A percentile compares a stretch with the other conserved stretches of the same genome.
These are phyloP conservation scores for Chrysosporium queenslandicum DNA, from an alignment of 2,329 filamentous ascomycete species.

Conservation along the genomic window DNA sequence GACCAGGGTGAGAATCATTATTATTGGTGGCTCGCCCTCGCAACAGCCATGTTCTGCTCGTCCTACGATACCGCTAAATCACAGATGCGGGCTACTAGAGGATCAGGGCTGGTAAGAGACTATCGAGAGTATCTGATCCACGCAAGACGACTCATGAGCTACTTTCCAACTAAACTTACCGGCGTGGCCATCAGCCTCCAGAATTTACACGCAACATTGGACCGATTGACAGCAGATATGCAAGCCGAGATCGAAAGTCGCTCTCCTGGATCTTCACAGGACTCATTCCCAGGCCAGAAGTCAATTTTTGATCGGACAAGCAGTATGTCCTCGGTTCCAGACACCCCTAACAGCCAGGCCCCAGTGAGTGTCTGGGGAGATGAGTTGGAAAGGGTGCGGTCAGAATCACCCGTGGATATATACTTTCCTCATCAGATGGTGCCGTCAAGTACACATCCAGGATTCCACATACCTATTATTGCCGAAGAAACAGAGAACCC, in stretches of 20 bases:
- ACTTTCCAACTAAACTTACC: conserved; percentile 30
- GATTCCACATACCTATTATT: conserved; percentile 8
- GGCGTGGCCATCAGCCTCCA: conserved; percentile 26
- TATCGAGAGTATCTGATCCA: conserved; percentile 42
- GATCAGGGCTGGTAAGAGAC: conserved; percentile 36
- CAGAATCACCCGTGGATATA: conserved; percentile 17
- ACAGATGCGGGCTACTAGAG: conserved; percentile 31
- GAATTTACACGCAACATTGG: conserved; percentile 29
- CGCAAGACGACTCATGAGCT: conserved; percentile 31
- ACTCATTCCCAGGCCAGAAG: conserved; percentile 28
- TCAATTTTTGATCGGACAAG: conserved; percentile 41
- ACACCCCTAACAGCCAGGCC: conserved; percentile 25
- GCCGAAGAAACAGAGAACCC: conserved; percentile 13
- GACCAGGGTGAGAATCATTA: conserved; percentile 29
- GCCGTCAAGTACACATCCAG: background rate
- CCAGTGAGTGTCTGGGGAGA: conserved; percentile 20
- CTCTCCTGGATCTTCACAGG: conserved; percentile 35
- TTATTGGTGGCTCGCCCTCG: conserved; percentile 37
- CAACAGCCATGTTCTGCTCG: conserved; percentile 33
- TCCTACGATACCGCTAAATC: conserved; percentile 36
- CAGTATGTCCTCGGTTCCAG: conserved; percentile 36
- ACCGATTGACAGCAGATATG: conserved; percentile 29
- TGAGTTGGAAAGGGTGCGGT: conserved; percentile 13
- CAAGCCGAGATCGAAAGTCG: conserved; percentile 34
- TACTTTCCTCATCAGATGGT: conserved; percentile 11